Percentiles rank a stretch among this genome's conserved stretches.
These are phyloP conservation scores for Alternaria ventricosa DNA, from an alignment of 2,329 filamentous ascomycete genomes.

Conservation along the genomic window DNA sequence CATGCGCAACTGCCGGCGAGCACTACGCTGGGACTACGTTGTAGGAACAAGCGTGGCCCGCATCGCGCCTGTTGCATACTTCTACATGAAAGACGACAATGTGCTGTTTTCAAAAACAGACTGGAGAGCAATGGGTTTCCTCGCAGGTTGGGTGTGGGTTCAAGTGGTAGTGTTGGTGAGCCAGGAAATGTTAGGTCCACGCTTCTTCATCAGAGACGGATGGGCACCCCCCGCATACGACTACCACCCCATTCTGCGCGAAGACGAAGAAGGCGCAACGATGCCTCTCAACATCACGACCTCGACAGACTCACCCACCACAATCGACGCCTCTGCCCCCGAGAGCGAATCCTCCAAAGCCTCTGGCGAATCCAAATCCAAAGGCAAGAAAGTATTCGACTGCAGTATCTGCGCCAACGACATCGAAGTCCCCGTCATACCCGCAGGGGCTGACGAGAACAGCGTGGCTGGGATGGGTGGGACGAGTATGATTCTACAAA, in stretches of 20 bases:
- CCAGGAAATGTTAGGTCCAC: conserved; percentile 84
- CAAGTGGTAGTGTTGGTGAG: conserved; percentile 80
- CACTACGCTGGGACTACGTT: conserved; percentile 90
- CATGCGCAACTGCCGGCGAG: conserved; percentile 87
- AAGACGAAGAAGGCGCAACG: conserved; percentile 78
- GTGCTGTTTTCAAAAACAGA: conserved; percentile 80
- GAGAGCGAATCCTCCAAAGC: conserved; percentile 18
- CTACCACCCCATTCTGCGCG: conserved; percentile 88
- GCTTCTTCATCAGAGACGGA: conserved; percentile 79
- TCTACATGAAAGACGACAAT: conserved; percentile 79
- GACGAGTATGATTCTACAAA: conserved; percentile 69
- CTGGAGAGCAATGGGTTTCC: conserved; percentile 65
- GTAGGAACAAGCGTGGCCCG: conserved; percentile 81
- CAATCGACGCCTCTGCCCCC: conserved; percentile 17
- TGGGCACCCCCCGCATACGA: conserved; percentile 81
- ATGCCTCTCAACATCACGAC: conserved; percentile 74
- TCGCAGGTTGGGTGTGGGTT: conserved; percentile 83
- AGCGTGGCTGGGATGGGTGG: conserved; percentile 53
- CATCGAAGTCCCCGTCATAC: conserved; percentile 85
- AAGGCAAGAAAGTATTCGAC: conserved; percentile 73
- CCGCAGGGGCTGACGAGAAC: conserved; percentile 50
- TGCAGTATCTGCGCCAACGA: conserved; percentile 95
- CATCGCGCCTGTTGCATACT: conserved; percentile 81
- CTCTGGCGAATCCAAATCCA: conserved; percentile 56
- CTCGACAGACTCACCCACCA: conserved; percentile 10